phyloP scores from a whole-genome alignment of 139 green algal species.

The Chlorokybus atmophyticus region DNA sequence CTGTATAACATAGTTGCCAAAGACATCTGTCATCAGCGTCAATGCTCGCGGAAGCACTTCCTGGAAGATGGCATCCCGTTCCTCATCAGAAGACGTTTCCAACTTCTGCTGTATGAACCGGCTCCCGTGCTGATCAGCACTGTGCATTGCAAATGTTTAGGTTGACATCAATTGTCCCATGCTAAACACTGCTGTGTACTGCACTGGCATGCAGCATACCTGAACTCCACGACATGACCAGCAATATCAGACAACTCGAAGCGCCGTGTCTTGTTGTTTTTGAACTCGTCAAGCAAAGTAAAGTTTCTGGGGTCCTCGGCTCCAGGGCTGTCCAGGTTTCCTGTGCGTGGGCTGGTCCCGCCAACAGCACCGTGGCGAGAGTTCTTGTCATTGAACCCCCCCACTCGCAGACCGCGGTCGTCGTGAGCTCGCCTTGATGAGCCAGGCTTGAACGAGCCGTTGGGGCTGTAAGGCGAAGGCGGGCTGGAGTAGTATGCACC shows the following conservation, averaged over 20 bases:
- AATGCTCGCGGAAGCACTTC: slow-evolving; percentile 48
- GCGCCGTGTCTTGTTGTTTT: slow-evolving; percentile 42
- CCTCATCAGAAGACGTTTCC: slow-evolving; percentile 33
- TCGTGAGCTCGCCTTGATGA: too few species aligned
- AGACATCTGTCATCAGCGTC: slow-evolving; percentile 75
- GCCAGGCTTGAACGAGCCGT: too few species aligned
- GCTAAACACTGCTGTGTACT: slow-evolving; percentile 63
- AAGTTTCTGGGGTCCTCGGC: background rate
- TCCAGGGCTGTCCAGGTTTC: background rate
- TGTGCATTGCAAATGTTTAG: too few species aligned
- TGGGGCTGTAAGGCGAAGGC: background rate
- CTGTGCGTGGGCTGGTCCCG: background rate
- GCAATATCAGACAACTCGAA: slow-evolving; percentile 36
- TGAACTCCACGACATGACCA: slow-evolving; percentile 29
- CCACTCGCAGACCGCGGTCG: too few species aligned
- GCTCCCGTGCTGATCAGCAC: slow-evolving; percentile 64
- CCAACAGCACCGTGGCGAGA: too few species aligned
- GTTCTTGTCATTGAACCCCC: too few species aligned
- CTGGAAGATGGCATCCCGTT: slow-evolving; percentile 45
- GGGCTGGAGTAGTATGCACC: too few species aligned
- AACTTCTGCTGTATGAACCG: slow-evolving; percentile 87
- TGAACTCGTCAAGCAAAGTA: slow-evolving; percentile 63
- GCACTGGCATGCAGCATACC: slow-evolving; percentile 4
- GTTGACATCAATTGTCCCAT: too few species aligned
- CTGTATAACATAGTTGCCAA: slow-evolving; percentile 82